These are phyloP conservation scores for Neofusicoccum umdonicola DNA, from an alignment of 2,329 filamentous ascomycete genomes.

Conservation along the genomic window DNA sequence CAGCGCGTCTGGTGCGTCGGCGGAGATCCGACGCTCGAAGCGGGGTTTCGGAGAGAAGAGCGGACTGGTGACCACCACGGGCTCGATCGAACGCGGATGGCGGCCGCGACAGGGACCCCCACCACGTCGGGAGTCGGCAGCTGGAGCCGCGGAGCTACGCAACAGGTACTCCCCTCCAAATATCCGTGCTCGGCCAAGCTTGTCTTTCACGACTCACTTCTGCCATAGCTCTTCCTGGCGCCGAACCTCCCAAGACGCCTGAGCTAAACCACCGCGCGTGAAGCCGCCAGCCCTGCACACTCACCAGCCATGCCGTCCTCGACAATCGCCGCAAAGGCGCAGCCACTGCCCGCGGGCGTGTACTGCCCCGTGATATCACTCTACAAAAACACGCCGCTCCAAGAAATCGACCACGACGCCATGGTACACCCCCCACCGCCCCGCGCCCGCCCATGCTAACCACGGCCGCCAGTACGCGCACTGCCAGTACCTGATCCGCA, in stretches of 20 bases:
- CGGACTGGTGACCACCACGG: not conserved
- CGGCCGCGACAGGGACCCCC: not conserved
- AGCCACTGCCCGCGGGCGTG: conserved; percentile 41
- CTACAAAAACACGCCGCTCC: conserved; percentile 41
- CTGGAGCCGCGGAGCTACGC: not conserved
- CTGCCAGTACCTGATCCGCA: conserved; percentile 42
- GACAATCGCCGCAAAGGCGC: conserved; percentile 34
- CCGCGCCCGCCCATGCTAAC: not conserved
- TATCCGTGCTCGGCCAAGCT: not conserved
- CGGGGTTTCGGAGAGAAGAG: not conserved
- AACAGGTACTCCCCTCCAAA: not conserved
- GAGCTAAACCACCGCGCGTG: not conserved
- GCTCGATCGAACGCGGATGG: not conserved
- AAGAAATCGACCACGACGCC: conserved; percentile 46
- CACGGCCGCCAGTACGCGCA: conserved; percentile 32
- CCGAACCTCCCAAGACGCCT: not conserved
- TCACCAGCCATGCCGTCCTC: not conserved
- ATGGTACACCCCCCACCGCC: conserved; percentile 25
- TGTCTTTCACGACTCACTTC: not conserved
- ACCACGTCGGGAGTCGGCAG: not conserved
- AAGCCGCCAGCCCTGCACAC: not conserved
- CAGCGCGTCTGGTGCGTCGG: not conserved
- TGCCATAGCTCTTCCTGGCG: not conserved
- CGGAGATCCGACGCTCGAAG: not conserved
- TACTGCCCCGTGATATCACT: conserved; percentile 50